Evolutionary conservation across 2,329 filamentous ascomycete genomes (phyloP), one percentile per base, ranked within the genome.

Genomic region (Ascochyta lentis): DNA sequence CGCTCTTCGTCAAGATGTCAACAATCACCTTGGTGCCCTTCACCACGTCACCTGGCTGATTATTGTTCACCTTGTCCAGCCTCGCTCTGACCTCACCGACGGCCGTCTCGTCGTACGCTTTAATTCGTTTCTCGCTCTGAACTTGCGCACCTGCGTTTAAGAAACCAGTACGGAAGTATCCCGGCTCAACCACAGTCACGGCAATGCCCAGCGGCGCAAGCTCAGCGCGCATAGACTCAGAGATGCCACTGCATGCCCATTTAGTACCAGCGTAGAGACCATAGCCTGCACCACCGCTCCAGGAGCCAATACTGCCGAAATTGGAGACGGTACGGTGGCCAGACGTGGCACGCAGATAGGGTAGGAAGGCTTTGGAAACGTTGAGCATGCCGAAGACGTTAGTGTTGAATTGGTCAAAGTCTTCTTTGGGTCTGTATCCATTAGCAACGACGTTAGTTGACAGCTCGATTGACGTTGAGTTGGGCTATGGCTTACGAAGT

Each of bases 351-450:
- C 83, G 78, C 62, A 86, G 75, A 29, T 77, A 70, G 0, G 82
- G 82, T 0, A 84, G 65, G 8, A 80, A 75, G 0, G 81, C 80
- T 6, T 79, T 78, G 26, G 79, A 76, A 0, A 83, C 76, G 52
- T 81, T 83, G 47, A 83, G 67, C 7, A 75, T 68, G 3, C 83
- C 83, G 58, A 85, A 81, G 27, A 86, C 80, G 52, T 86, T 86
- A 29, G 81, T 83, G 63, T 81, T 77, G 67, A 83, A 84, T 10
- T 68, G 60, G 22, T 75, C 67, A 38, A 70, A 69, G 22, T 77
- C 73, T 63, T 82, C 78, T n/a, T 72, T 65, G 10, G 73, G 71
- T 9, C 75, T 76, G 34, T 9, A 33, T 64, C 65, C n/a, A 69
- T 49, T 73, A 74, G 58, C 10, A 15, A 38, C 7, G 13, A 29